Evolutionary conservation across 2,329 filamentous ascomycete genomes (phyloP).

Genomic region (Dactylellina parvicollis): DNA sequence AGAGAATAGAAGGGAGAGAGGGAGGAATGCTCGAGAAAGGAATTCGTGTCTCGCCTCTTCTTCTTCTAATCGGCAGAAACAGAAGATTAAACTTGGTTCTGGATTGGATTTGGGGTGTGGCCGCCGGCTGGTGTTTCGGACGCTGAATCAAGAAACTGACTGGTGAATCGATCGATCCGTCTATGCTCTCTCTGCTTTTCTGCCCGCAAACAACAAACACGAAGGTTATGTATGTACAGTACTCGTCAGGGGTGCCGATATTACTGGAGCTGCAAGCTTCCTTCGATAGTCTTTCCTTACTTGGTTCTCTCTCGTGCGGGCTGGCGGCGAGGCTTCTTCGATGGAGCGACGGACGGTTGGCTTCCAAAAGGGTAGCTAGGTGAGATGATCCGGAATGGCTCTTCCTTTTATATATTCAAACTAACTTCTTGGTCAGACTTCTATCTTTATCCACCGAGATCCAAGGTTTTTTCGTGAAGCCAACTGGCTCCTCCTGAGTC

Average conservation of each 20-base stretch:
- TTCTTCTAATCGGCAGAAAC: background rate
- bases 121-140: background rate
- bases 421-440: too few relatives aligned
- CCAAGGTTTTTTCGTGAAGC: conserved; percentile 20
- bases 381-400: background rate
- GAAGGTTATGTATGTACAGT: background rate
- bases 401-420: background rate
- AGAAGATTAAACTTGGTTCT: background rate
- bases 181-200: background rate
- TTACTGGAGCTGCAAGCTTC: too few relatives aligned
- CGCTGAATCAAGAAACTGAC: background rate
- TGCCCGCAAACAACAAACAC: background rate
- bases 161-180: background rate
- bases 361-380: background rate
- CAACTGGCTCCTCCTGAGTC: too few relatives aligned
- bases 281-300: too few relatives aligned
- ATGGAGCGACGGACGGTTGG: background rate
- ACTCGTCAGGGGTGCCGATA: too few relatives aligned
- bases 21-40: background rate
- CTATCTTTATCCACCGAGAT: background rate
- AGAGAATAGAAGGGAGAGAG: background rate
- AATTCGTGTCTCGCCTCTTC: background rate
- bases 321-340: too few relatives aligned
- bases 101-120: background rate
- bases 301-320: too few relatives aligned